Evolutionary conservation across 305 asterid genomes (phyloP), one percentile per base, ranked within the genome.

Genomic region (Fraxinus ornus): DNA sequence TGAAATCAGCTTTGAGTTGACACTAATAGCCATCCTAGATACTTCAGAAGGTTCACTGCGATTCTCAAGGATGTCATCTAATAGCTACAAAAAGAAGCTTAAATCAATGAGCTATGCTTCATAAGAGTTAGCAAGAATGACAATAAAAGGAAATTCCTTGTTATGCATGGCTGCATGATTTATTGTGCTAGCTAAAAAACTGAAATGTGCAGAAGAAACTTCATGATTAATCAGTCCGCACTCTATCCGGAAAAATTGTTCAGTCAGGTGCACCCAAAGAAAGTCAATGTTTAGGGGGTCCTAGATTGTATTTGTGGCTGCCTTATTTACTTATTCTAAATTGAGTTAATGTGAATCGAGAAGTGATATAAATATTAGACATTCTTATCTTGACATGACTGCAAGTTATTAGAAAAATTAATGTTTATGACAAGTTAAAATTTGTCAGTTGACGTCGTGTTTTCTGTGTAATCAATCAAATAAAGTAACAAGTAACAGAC

Each of bases 21-120:
- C 86, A 60, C 86, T 60, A 39, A 93, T 79, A 32, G 96, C 88
- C 93, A 94, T 91, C 89, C 97, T 88, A 57, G 96, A 84, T 76
- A 93, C 85, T 82, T 91, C 91, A 75, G 93, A 91, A 75, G 98
- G 97, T 72, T 66, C 76, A 4, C 83, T 60, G n/a, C 76, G 90
- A 78, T 84, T 84, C 84, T 89, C 90, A 22, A 92, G 92, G 84
- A 91, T 90, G 82, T 73, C 89, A 81, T 92, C 95, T 64, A 94
- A 76, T 39, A 89, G 80, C 98, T 94, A 77, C 85, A 78, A 47
- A 15, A 2, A 30, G 24, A 68, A 26, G 75, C 36, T 24, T 26
- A 68, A 24, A 26, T 68, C 37, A 13, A 68, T 26, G 37, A 28
- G 75, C 8, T 3, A 9, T 26, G 36, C 75, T 28, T 26, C 57